These are phyloP conservation scores for Chaetomium fimeti DNA, from an alignment of 495 filamentous ascomycete genomes.

Conservation along the genomic window DNA sequence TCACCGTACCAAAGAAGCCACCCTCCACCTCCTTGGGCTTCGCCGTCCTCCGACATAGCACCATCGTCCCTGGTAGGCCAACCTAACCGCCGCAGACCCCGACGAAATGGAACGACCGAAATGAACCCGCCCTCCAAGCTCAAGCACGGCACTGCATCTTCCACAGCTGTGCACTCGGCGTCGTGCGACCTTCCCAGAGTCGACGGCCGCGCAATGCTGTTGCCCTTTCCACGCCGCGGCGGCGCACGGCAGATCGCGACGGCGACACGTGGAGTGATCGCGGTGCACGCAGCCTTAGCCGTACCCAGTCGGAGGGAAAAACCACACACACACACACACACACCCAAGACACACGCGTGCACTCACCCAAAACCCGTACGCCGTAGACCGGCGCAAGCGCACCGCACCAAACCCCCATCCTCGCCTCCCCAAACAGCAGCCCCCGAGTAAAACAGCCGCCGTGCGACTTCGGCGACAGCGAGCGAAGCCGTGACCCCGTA, in stretches of 20 bases:
- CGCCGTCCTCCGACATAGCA: not conserved
- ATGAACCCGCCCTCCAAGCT: not conserved
- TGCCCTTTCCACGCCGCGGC: not conserved
- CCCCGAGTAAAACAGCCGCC: not conserved
- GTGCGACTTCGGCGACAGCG: not conserved
- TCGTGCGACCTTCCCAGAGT: not conserved
- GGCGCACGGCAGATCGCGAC: not conserved
- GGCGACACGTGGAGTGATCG: not conserved
- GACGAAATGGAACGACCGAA: not conserved
- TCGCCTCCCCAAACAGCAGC: not conserved
- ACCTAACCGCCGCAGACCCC: not conserved
- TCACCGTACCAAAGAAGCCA: not conserved
- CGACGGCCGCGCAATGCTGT: not conserved
- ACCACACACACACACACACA: too few relatives aligned
- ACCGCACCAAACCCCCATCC: not conserved
- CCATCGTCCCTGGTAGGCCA: not conserved
- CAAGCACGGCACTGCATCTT: not conserved
- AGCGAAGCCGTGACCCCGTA: not conserved
- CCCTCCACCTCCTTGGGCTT: conserved; percentile 2
- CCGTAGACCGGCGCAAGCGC: not conserved
- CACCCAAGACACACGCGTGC: too few relatives aligned
- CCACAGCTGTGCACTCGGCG: not conserved
- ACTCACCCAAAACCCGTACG: not conserved
- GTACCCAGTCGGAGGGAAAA: too few relatives aligned
- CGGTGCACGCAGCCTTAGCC: too few relatives aligned